Conservation (phyloP, 1,284 basidiomycete species). For the Cystobasidium pallidum region DNA sequence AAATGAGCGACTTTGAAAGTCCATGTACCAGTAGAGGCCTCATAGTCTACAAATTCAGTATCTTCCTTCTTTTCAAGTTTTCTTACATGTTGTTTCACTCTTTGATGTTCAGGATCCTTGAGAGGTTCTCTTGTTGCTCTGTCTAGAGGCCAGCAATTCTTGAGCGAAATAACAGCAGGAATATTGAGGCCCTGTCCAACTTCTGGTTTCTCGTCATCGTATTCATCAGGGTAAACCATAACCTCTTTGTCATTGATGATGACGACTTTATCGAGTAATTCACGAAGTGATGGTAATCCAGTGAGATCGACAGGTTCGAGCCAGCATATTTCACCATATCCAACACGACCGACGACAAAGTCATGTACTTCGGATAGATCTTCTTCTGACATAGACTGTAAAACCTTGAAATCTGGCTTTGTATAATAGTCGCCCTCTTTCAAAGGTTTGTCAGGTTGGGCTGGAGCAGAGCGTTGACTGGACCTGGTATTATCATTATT, state of each 20-base stretch:
- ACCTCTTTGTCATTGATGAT: slow-evolving; percentile 90
- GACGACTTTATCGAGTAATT: slow-evolving; percentile 83
- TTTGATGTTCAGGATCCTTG: slow-evolving; percentile 77
- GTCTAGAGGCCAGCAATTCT: slow-evolving; percentile 85
- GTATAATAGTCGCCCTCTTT: slow-evolving; percentile 89
- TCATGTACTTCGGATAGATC: slow-evolving; percentile 70
- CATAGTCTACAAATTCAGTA: slow-evolving; percentile 82
- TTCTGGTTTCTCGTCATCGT: slow-evolving; percentile 70
- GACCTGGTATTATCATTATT: not conserved
- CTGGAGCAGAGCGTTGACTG: not conserved
- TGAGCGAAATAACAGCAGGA: slow-evolving; percentile 74
- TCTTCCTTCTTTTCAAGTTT: slow-evolving; percentile 83
- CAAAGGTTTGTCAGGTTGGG: slow-evolving; percentile 53
- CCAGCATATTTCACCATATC: slow-evolving; percentile 89
- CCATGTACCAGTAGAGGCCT: slow-evolving; percentile 82
- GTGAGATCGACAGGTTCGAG: slow-evolving; percentile 91
- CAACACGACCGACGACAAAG: slow-evolving; percentile 82
- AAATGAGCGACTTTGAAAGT: slow-evolving; percentile 94
- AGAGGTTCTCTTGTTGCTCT: slow-evolving; percentile 89
- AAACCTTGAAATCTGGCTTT: slow-evolving; percentile 71
- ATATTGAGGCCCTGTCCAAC: slow-evolving; percentile 88
- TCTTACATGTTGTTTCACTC: slow-evolving; percentile 70
- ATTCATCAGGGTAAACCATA: slow-evolving; percentile 87
- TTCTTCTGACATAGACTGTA: slow-evolving; percentile 71
- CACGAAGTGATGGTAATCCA: slow-evolving; percentile 74